Conservation (phyloP, 2,329 filamentous ascomycete genomes). For the Aspergillus ochraceoroseus region DNA sequence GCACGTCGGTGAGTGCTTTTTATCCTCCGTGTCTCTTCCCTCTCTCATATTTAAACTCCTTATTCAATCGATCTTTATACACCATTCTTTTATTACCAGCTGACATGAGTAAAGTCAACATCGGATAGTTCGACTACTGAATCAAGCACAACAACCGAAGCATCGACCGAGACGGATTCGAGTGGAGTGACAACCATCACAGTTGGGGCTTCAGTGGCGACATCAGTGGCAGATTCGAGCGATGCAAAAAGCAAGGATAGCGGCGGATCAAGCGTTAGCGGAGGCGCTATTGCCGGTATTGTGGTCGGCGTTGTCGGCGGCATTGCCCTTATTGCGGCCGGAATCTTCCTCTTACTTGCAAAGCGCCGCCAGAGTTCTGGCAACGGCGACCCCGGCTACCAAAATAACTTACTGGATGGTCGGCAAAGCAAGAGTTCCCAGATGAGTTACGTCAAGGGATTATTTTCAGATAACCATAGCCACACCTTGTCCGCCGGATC, state of each 20-base stretch:
- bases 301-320: slow-evolving; percentile 42
- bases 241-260: slow-evolving; percentile 11
- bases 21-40: too few relatives aligned
- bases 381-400: slow-evolving; percentile 30
- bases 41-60: too few relatives aligned
- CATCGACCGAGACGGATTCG: slow-evolving; percentile 22
- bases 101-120: slow-evolving; percentile 15
- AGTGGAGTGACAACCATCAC: slow-evolving; percentile 32
- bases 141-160: slow-evolving; percentile 8
- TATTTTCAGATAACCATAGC: slow-evolving; percentile 29
- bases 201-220: slow-evolving; percentile 16
- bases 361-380: slow-evolving; percentile 33
- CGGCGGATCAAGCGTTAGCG: slow-evolving; percentile 30
- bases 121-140: slow-evolving; percentile 18
- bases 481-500: slow-evolving; percentile 25
- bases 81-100: too few relatives aligned
- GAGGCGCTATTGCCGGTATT: slow-evolving; percentile 44
- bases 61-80: not conserved
- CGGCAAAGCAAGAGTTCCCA: slow-evolving; percentile 34
- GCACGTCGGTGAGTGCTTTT: slow-evolving; percentile 1
- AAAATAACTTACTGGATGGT: slow-evolving; percentile 30
- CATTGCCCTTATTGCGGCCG: slow-evolving; percentile 35
- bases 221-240: slow-evolving; percentile 18
- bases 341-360: slow-evolving; percentile 39
- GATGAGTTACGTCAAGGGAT: slow-evolving; percentile 34